phyloP scores from a whole-genome alignment of 805 yeast species.

The Candida yuanshanica region DNA sequence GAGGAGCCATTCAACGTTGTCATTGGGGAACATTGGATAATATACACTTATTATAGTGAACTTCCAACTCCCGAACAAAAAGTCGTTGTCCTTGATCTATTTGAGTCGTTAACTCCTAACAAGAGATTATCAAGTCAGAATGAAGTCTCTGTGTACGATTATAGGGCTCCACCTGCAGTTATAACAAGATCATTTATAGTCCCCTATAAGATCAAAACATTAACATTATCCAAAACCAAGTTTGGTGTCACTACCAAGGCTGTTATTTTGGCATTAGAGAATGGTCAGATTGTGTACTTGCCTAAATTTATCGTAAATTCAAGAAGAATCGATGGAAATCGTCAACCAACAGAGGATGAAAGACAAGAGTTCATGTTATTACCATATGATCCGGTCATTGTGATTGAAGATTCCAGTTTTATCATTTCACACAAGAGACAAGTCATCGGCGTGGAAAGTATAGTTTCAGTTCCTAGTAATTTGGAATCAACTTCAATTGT shows the following conservation, averaged over 20 bases:
- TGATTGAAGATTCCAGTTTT: conserved; percentile 37
- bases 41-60: conserved; percentile 55
- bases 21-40: conserved; percentile 80
- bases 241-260: conserved; percentile 67
- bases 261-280: conserved; percentile 49
- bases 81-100: conserved; percentile 71
- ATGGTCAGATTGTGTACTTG: conserved; percentile 59
- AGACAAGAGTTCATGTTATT: conserved; percentile 50
- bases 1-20: conserved; percentile 43
- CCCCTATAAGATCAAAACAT: conserved; percentile 50
- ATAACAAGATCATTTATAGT: conserved; percentile 51
- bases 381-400: conserved; percentile 63
- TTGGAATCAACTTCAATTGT: conserved; percentile 79
- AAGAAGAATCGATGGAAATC: conserved; percentile 52
- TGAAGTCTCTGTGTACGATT: conserved; percentile 29
- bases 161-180: conserved; percentile 40
- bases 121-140: conserved; percentile 28
- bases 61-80: conserved; percentile 48
- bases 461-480: conserved; percentile 52
- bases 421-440: conserved; percentile 47
- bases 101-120: conserved; percentile 58
- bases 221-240: conserved; percentile 52
- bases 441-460: conserved; percentile 27
- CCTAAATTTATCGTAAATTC: conserved; percentile 69
- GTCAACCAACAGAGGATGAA: conserved; percentile 46